phyloP scores from a whole-genome alignment of 2,329 filamentous ascomycete genomes.

The Apiospora arundinis region DNA sequence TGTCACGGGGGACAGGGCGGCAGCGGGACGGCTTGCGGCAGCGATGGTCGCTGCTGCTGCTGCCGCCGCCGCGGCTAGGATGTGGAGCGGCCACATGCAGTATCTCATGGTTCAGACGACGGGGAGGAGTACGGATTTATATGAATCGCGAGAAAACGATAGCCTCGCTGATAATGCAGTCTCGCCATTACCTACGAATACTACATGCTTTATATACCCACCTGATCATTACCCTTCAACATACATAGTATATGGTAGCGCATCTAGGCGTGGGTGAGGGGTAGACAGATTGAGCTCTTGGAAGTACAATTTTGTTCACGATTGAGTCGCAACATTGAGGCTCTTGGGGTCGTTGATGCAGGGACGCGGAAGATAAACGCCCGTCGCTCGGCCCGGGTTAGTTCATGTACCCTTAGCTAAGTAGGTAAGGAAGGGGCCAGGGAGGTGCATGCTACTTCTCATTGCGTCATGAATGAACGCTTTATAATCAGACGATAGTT shows the following conservation, averaged over 20 bases:
- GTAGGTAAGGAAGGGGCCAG: too few relatives aligned
- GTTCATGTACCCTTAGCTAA: too few relatives aligned
- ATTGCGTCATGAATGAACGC: neutral
- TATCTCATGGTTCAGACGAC: neutral
- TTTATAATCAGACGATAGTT: too few relatives aligned
- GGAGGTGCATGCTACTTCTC: neutral
- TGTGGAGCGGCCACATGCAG: neutral
- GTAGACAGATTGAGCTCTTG: neutral
- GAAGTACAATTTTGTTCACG: neutral
- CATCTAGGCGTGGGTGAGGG: neutral
- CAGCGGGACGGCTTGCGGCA: conserved; percentile 5
- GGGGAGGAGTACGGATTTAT: neutral
- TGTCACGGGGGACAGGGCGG: conserved; percentile 38
- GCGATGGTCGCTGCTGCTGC: neutral
- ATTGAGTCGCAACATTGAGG: neutral
- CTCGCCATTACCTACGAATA: neutral
- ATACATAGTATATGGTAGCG: neutral
- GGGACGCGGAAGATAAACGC: neutral
- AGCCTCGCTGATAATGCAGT: neutral
- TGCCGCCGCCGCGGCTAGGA: neutral
- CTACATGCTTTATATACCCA: neutral
- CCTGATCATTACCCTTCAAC: neutral
- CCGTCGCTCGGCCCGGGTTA: neutral
- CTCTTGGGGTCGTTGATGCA: conserved; percentile 6
- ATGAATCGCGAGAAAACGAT: neutral